Conservation (phyloP, 2,329 filamentous ascomycete genomes). For the Pseudocercospora fijiensis region DNA sequence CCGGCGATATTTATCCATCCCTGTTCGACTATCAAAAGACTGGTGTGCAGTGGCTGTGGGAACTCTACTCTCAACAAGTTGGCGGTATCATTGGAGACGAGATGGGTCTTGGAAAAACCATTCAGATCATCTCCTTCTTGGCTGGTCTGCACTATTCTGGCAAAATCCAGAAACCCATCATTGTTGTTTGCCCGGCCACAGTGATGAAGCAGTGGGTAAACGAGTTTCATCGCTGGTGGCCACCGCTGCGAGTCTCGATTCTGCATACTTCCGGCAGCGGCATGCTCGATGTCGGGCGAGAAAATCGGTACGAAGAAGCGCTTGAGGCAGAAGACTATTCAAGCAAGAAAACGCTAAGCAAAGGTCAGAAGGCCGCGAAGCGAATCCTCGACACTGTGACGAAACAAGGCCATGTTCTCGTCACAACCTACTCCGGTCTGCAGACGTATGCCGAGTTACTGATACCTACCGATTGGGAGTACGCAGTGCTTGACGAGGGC, state of each 20-base stretch:
- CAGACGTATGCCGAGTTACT: conserved; percentile 85
- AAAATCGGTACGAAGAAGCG: conserved; percentile 62
- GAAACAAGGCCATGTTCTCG: conserved; percentile 82
- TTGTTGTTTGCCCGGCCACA: conserved; percentile 90
- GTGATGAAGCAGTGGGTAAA: conserved; percentile 98
- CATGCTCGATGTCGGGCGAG: conserved; percentile 75
- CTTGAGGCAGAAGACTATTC: conserved; percentile 54
- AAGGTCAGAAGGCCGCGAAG: conserved; percentile 67
- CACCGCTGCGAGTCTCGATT: conserved; percentile 93
- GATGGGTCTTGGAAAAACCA: conserved; percentile 98
- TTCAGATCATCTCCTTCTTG: conserved; percentile 76
- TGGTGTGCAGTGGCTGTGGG: conserved; percentile 92
- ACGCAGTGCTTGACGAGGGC: conserved; percentile 91
- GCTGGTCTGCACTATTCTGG: conserved; percentile 91
- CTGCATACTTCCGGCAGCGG: conserved; percentile 93
- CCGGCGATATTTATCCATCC: conserved; percentile 88
- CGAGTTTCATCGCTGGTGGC: conserved; percentile 99
- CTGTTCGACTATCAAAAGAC: conserved; percentile 97
- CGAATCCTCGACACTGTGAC: conserved; percentile 80
- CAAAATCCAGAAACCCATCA: conserved; percentile 76
- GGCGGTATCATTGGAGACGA: conserved; percentile 96
- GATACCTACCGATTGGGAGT: conserved; percentile 83
- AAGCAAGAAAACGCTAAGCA: conserved; percentile 42
- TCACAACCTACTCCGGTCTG: conserved; percentile 95
- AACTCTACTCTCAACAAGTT: conserved; percentile 83